A percentile compares a stretch with the other conserved stretches of the same genome.
Conservation (phyloP, 2,329 filamentous ascomycete species). For the Paecilomyces fulvus region DNA sequence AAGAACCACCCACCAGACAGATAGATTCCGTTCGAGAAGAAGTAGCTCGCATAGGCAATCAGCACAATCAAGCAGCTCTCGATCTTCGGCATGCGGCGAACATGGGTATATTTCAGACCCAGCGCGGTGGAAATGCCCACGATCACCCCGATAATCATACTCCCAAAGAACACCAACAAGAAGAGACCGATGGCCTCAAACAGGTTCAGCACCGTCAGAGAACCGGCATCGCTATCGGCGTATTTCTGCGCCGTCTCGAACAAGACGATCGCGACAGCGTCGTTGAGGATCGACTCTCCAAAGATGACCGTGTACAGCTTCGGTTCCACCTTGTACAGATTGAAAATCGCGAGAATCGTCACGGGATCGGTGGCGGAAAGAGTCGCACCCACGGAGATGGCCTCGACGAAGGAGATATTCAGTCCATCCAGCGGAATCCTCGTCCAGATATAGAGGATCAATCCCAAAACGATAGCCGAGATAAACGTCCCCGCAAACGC, state of each 20-base stretch:
- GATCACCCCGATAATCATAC: conserved; percentile 76
- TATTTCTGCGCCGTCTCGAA: conserved; percentile 97
- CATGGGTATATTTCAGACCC: conserved; percentile 86
- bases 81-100: conserved; percentile 87
- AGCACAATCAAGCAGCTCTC: conserved; percentile 91
- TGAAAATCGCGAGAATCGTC: conserved; percentile 97
- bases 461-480: conserved; percentile 85
- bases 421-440: conserved; percentile 77
- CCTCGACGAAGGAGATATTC: conserved; percentile 84
- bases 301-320: conserved; percentile 99
- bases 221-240: conserved; percentile 60
- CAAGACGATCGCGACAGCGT: conserved; percentile 95
- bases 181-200: conserved; percentile 92
- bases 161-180: conserved; percentile 92
- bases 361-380: conserved; percentile 95
- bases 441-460: conserved; percentile 84
- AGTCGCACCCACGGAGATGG: conserved; percentile 91
- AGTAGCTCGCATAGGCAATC: conserved; percentile 93
- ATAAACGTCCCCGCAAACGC: conserved; percentile 96
- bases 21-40: conserved; percentile 90
- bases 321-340: conserved; percentile 97
- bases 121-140: conserved; percentile 83
- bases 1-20: conserved; percentile 68
- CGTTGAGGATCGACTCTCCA: conserved; percentile 94
- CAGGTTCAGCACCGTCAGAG: conserved; percentile 69